Percentiles rank a stretch among this genome's conserved stretches.
phyloP scores from a whole-genome alignment of 2,329 filamentous ascomycete genomes.

The Ambrosiella beaveri region DNA sequence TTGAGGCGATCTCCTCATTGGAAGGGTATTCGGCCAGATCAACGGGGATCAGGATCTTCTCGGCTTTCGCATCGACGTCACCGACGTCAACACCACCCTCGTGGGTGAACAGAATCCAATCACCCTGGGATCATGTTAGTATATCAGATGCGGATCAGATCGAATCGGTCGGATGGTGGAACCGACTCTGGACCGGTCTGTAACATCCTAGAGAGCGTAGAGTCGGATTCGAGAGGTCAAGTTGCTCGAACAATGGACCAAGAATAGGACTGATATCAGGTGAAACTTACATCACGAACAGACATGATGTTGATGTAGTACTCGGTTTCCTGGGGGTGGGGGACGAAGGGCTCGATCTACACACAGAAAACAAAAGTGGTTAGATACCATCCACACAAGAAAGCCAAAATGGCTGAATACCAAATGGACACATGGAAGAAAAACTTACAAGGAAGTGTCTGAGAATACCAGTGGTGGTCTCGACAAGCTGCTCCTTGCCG shows the following conservation, averaged over 20 bases:
- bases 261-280: background rate
- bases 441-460: conserved; percentile 62
- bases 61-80: conserved; percentile 95
- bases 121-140: conserved; percentile 43
- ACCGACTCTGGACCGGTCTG: too few relatives aligned
- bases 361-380: background rate
- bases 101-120: conserved; percentile 99
- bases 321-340: conserved; percentile 85
- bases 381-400: background rate
- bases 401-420: background rate
- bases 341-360: conserved; percentile 78
- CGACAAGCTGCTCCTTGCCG: conserved; percentile 81
- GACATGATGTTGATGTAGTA: conserved; percentile 99
- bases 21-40: conserved; percentile 89
- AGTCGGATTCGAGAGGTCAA: too few relatives aligned
- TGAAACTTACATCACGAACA: conserved; percentile 79
- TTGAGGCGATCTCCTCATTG: conserved; percentile 76
- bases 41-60: conserved; percentile 95
- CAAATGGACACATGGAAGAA: background rate
- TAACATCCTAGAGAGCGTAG: too few relatives aligned
- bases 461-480: conserved; percentile 74
- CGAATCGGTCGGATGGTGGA: too few relatives aligned
- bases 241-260: too few relatives aligned
- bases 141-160: background rate
- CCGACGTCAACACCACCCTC: conserved; percentile 99